These are phyloP conservation scores for Cadophora sp. DNA, from an alignment of 2,329 filamentous ascomycete species.

Conservation along the genomic window DNA sequence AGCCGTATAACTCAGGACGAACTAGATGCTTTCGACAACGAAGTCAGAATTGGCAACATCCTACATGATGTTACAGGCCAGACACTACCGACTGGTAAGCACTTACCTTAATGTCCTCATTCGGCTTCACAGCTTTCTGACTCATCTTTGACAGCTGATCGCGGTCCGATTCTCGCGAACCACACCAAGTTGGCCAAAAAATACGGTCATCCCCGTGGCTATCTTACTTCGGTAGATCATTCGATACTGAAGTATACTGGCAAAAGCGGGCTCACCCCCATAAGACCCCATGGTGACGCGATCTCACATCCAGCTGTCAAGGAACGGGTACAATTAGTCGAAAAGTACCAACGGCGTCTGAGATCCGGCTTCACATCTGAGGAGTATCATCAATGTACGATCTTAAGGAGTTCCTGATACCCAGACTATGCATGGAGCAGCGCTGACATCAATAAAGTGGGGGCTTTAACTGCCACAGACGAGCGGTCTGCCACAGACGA, in stretches of 20 bases:
- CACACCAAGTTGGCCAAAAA: background rate
- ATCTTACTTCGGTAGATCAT: background rate
- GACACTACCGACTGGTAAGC: background rate
- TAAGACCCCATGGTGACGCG: background rate
- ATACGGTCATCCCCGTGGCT: background rate
- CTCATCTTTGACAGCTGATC: background rate
- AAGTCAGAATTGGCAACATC: background rate
- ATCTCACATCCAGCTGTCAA: background rate
- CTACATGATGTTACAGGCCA: background rate
- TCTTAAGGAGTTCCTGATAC: background rate
- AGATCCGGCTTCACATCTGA: background rate
- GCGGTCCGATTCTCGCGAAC: background rate
- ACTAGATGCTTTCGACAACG: background rate
- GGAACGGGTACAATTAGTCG: background rate
- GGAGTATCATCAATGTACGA: background rate
- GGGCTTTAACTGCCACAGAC: background rate
- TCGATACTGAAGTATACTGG: background rate
- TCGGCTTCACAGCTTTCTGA: background rate
- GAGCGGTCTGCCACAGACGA: background rate
- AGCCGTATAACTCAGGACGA: background rate
- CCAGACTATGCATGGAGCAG: background rate
- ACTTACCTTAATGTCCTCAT: too few species aligned
- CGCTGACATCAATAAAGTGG: background rate
- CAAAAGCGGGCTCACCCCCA: conserved; percentile 1
- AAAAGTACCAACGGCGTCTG: background rate